phyloP scores from a whole-genome alignment of 257 asterid genomes.

The Eustoma russellianum region DNA sequence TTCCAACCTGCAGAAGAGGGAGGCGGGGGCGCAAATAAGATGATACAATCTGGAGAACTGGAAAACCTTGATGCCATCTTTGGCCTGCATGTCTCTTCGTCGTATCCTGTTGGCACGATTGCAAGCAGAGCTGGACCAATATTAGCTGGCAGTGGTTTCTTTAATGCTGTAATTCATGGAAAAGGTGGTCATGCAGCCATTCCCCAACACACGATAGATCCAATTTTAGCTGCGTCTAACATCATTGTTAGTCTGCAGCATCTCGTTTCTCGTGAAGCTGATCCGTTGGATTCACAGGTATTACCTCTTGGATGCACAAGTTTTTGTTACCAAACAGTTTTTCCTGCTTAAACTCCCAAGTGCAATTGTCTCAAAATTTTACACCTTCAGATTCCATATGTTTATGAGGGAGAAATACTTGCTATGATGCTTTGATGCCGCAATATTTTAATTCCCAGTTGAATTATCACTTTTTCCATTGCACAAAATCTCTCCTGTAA shows the following conservation, averaged over 20 bases:
- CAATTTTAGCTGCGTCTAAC: slow-evolving; percentile 47
- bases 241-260: slow-evolving; percentile 53
- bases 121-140: slow-evolving; percentile 40
- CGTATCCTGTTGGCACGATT: slow-evolving; percentile 30
- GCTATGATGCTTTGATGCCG: background rate
- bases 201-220: slow-evolving; percentile 58
- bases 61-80: slow-evolving; percentile 55
- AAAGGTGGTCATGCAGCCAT: slow-evolving; percentile 73
- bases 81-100: slow-evolving; percentile 37
- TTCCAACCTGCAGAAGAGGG: slow-evolving; percentile 86
- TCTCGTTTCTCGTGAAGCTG: slow-evolving; percentile 66
- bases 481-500: too few relatives aligned
- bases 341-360: background rate
- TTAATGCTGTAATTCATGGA: slow-evolving; percentile 47
- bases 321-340: background rate
- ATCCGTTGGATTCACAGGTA: slow-evolving; percentile 76
- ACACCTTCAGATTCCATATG: too few relatives aligned
- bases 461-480: too few relatives aligned
- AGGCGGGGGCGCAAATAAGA: slow-evolving; percentile 62
- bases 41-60: slow-evolving; percentile 45
- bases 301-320: background rate
- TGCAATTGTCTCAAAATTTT: too few relatives aligned
- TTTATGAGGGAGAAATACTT: too few relatives aligned
- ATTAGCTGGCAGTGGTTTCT: slow-evolving; percentile 53
- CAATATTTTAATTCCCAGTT: background rate